Evolutionary conservation across 495 filamentous ascomycete species (phyloP), one percentile per base, ranked within the genome.

Genomic region (Cladorrhinum samala): DNA sequence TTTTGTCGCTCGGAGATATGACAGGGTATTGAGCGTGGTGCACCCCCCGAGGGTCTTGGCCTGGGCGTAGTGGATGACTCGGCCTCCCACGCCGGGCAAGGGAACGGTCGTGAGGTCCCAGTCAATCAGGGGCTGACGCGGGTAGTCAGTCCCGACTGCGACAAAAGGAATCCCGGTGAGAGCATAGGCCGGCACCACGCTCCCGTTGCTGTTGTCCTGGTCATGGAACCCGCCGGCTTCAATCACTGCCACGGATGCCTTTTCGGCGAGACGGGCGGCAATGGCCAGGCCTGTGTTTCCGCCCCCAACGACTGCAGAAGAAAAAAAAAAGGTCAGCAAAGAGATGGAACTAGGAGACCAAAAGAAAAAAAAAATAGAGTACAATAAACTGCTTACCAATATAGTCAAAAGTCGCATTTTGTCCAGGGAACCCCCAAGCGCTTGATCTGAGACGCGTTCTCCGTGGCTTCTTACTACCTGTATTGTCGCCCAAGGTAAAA

Each of bases 221-320:
- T 84, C 73, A 50, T 83, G 84, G 49, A 75, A 68, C 0, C 71
- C 72, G 9, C 82, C 82, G 2, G 82, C 81, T 64, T 85, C 82
- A 13, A 85, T 62, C 5, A 84, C 62, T 14, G 61, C 68, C 13
- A 72, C 69, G 2, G 56, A 60, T 5, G 51, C 41, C n/a, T 63
- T 49, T 0, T 72, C 71, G 2, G 75, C 72, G 3, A 83, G 63
- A 9, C 81, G 67, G 1, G 68, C 68, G 3, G 79, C 81, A 1
- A 83, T 54, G 1, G 69, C 61, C 6, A 73, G 62, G 1, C 81
- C 81, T 0, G 74, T 74, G 0, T 69, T 83, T 2, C 81, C 81
- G 25, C 80, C 81, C 8, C 81, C 81, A 1, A 83, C 72, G 5
- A 83, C 67, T 59, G 16, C 9, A 25, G 16, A 8, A 38, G n/a